These are phyloP conservation scores for Colletotrichum orbiculare DNA, from an alignment of 2,329 filamentous ascomycete genomes.

Conservation along the genomic window DNA sequence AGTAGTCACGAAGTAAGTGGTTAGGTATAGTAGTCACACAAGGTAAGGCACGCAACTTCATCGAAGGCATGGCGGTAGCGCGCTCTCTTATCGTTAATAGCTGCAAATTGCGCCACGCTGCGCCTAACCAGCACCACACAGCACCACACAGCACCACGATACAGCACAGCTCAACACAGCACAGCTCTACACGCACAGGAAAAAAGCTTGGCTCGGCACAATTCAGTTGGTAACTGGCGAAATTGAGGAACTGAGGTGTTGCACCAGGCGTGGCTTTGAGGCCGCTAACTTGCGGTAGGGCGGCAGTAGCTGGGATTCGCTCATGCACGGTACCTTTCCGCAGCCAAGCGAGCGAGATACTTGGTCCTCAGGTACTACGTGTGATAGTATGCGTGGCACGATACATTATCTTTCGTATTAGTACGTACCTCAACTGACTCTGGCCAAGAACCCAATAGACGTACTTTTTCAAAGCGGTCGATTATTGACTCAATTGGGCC, in stretches of 20 bases:
- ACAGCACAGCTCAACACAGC: not conserved
- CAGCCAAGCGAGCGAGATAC: too few relatives aligned
- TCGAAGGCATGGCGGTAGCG: not conserved
- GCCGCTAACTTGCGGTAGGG: slow-evolving; percentile 18
- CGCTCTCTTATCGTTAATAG: too few relatives aligned
- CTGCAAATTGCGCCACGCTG: not conserved
- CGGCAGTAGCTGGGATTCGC: not conserved
- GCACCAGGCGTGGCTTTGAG: slow-evolving; percentile 28
- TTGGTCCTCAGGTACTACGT: too few relatives aligned
- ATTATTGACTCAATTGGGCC: slow-evolving; percentile 29
- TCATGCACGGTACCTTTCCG: slow-evolving; percentile 35
- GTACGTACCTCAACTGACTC: too few relatives aligned
- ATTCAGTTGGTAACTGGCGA: too few relatives aligned
- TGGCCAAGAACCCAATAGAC: too few relatives aligned
- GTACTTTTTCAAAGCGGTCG: too few relatives aligned
- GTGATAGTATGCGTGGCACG: too few relatives aligned
- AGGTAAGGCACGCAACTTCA: not conserved
- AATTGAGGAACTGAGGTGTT: not conserved
- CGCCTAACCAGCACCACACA: not conserved
- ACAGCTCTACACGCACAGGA: slow-evolving; percentile 1
- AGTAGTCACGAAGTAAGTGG: too few relatives aligned
- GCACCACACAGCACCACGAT: slow-evolving; percentile 2
- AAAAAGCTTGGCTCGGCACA: not conserved
- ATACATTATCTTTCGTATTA: too few relatives aligned
- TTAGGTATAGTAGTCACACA: too few relatives aligned